Percentiles rank a stretch among this genome's conserved stretches.
phyloP scores from a whole-genome alignment of 2,329 filamentous ascomycete genomes.

The Aspergillus sp. region DNA sequence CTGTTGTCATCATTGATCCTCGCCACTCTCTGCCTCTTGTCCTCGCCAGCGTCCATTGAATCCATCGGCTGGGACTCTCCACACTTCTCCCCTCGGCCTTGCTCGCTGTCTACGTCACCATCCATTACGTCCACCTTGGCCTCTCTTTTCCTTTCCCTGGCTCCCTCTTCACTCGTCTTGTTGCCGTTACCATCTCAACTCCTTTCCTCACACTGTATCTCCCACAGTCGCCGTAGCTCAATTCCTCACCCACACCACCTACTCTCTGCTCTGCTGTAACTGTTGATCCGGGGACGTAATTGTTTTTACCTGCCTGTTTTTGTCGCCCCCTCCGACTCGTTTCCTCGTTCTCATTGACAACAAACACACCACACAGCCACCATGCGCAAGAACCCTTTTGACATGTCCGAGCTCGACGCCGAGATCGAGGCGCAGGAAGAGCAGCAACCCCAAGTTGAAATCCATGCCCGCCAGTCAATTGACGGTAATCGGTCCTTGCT shows the following conservation, averaged over 20 bases:
- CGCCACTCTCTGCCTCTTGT: background rate
- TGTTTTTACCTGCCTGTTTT: constrained; percentile 1
- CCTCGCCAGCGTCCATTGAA: background rate
- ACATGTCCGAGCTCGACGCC: constrained; percentile 28
- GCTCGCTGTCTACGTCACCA: constrained; percentile 6
- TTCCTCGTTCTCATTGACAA: background rate
- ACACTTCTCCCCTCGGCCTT: background rate
- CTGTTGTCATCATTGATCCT: background rate
- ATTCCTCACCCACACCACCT: constrained; percentile 4
- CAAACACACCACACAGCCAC: constrained; percentile 5
- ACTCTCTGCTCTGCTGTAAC: constrained; percentile 17
- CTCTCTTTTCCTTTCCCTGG: constrained; percentile 15
- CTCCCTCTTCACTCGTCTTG: constrained; percentile 9
- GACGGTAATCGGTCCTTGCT: constrained; percentile 38
- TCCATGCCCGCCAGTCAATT: constrained; percentile 29
- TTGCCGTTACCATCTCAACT: background rate
- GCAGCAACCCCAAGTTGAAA: constrained; percentile 20
- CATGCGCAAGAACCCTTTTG: constrained; percentile 31
- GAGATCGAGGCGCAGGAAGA: constrained; percentile 20
- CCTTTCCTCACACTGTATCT: constrained; percentile 1
- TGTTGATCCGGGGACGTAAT: constrained; percentile 20
- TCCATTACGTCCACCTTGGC: constrained; percentile 13
- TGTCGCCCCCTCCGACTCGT: constrained; percentile 1
- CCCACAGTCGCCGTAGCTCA: constrained; percentile 10
- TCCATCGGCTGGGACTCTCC: background rate